Evolutionary conservation across 176 grass and related monocot species (phyloP).

Genomic region (Eragrostis nindensis): DNA sequence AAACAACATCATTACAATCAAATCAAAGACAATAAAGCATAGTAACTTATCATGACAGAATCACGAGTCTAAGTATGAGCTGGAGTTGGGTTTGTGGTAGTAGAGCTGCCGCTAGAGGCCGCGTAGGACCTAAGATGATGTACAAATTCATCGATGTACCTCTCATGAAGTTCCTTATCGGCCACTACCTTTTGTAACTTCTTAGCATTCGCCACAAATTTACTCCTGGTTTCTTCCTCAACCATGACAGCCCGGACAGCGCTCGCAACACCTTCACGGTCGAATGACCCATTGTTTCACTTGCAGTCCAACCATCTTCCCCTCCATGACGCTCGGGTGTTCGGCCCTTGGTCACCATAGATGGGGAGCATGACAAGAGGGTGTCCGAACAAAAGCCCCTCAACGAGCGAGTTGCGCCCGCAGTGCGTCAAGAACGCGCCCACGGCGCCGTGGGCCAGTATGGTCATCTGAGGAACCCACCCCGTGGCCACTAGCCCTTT

Average conservation of each 20-base stretch:
- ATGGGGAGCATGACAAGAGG: background rate
- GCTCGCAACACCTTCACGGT: too few relatives aligned
- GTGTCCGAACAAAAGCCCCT: too few relatives aligned
- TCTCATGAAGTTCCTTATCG: background rate
- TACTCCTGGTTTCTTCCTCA: background rate
- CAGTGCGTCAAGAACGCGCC: too few relatives aligned
- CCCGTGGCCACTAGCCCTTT: background rate
- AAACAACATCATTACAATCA: too few relatives aligned
- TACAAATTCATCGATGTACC: background rate
- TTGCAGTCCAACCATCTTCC: background rate
- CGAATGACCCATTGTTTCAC: constrained; percentile 12
- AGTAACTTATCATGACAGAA: too few relatives aligned
- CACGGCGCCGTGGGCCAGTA: constrained; percentile 28
- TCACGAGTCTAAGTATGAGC: too few relatives aligned
- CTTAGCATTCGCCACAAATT: background rate
- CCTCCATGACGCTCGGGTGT: background rate
- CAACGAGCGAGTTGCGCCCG: too few relatives aligned
- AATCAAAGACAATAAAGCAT: too few relatives aligned
- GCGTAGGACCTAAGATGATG: background rate
- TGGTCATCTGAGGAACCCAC: background rate
- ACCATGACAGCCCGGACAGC: too few relatives aligned
- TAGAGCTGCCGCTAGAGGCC: too few relatives aligned
- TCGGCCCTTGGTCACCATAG: background rate
- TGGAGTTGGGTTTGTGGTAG: too few relatives aligned
- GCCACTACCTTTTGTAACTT: background rate